These are phyloP conservation scores for Salix dunnii DNA, from an alignment of 345 rosid genomes.

Conservation along the genomic window DNA sequence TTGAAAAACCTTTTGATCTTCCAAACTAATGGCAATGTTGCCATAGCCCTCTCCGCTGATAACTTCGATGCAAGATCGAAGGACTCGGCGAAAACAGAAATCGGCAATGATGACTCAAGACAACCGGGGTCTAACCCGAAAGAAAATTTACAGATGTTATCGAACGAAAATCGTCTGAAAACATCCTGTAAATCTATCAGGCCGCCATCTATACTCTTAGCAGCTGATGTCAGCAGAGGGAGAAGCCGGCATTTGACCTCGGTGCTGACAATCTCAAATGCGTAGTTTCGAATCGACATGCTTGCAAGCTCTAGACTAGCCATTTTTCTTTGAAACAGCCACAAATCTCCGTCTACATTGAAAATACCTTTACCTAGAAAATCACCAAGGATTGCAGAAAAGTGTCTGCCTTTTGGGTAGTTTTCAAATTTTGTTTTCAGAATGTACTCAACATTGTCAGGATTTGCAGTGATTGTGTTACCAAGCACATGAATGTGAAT, in stretches of 20 bases:
- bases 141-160: constrained; percentile 54
- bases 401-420: constrained; percentile 75
- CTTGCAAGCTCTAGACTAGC: constrained; percentile 57
- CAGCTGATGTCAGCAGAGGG: constrained; percentile 38
- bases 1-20: constrained; percentile 55
- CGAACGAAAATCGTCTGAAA: constrained; percentile 61
- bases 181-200: constrained; percentile 56
- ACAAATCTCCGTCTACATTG: constrained; percentile 68
- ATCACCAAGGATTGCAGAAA: constrained; percentile 67
- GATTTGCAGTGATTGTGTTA: constrained; percentile 65
- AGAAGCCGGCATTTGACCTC: constrained; percentile 55
- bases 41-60: constrained; percentile 63
- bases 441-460: constrained; percentile 60
- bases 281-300: constrained; percentile 43
- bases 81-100: constrained; percentile 51
- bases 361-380: constrained; percentile 77
- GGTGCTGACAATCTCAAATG: constrained; percentile 41
- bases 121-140: constrained; percentile 69
- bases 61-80: constrained; percentile 61
- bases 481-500: constrained; percentile 68
- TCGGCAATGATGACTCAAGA: constrained; percentile 47
- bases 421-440: constrained; percentile 65
- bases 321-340: constrained; percentile 67
- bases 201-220: background rate
- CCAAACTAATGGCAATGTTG: constrained; percentile 50